phyloP scores from a whole-genome alignment of 176 grass and related monocot genomes.

The Bromus sterilis region DNA sequence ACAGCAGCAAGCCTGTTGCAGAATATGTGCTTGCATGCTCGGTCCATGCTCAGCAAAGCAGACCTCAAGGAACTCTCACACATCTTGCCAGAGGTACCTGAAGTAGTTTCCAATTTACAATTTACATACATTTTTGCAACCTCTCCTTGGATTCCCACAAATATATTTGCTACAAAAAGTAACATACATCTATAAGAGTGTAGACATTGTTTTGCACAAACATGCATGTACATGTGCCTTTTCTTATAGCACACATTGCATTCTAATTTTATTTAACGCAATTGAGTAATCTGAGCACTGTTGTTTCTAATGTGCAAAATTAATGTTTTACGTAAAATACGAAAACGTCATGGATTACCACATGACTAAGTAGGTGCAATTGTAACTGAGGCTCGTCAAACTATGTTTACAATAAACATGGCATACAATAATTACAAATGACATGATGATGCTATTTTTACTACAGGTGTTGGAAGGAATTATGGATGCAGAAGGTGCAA shows the following conservation, averaged over 20 bases:
- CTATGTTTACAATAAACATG: not conserved
- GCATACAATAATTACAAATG: not conserved
- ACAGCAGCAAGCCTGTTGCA: slow-evolving; percentile 14
- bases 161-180: not conserved
- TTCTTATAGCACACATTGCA: not conserved
- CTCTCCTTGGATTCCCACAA: not conserved
- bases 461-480: slow-evolving; percentile 2
- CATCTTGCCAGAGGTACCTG: not conserved
- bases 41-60: not conserved
- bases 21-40: not conserved
- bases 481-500: not conserved
- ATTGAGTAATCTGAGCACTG: not conserved
- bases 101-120: not conserved
- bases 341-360: not conserved
- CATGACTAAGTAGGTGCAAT: not conserved
- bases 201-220: not conserved
- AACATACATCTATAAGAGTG: not conserved
- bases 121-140: not conserved
- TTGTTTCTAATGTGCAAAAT: not conserved
- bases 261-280: not conserved
- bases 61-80: not conserved
- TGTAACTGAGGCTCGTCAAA: not conserved
- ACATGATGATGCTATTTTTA: not conserved
- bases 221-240: not conserved
- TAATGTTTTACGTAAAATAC: not conserved